Evolutionary conservation across 768 basidiomycete genomes (phyloP), one percentile per base, ranked within the genome.

Genomic region (Kwoniella sp.): DNA sequence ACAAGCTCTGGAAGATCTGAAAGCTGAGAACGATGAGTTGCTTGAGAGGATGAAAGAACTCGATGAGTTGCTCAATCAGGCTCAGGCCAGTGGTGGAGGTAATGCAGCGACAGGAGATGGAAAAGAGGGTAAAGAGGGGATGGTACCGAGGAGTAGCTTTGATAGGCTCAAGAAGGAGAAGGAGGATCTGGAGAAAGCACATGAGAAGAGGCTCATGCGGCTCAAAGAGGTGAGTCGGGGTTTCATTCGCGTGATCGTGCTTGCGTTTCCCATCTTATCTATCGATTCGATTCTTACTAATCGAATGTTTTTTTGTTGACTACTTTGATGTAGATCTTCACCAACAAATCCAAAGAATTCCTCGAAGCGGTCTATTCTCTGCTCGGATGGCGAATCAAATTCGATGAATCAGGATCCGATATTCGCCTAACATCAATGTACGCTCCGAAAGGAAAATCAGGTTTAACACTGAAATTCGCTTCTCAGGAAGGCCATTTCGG

Each of bases 381-480:
- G 53, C 85, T 97, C 0, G 95, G 94, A 6, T 88, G 92, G 75
- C 92, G 95, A 72, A 85, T 97, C 54, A 88, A 89, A 1, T 96
- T 97, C 77, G 90, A 90, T 74, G 90, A 89, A 17, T 92, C 91
- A 55, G 94, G 93, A 0, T 87, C 69, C 7, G 80, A 91, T 69
- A 88, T 97, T 53, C 85, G 90, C 22, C 87, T 96, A 64, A 94
- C 92, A 4, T 90, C 89, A n/a, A 85, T 91, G 70, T 97, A 89
- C 81, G 93, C 96, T 67, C 85, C 91, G 6, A 85, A 85, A 57
- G 90, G 91, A 27, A 88, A 89, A 52, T 94, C 96, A 75, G 89
- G 92, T 29, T 91, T 99, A n/a, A 79, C 72, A 1, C 64, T 80
- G 17, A 76, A 77, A 47, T 80, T 79, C 68, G 71, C 74, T 12